These are phyloP conservation scores for Baeospora myosura DNA, from an alignment of 1,284 basidiomycete species.

Conservation along the genomic window DNA sequence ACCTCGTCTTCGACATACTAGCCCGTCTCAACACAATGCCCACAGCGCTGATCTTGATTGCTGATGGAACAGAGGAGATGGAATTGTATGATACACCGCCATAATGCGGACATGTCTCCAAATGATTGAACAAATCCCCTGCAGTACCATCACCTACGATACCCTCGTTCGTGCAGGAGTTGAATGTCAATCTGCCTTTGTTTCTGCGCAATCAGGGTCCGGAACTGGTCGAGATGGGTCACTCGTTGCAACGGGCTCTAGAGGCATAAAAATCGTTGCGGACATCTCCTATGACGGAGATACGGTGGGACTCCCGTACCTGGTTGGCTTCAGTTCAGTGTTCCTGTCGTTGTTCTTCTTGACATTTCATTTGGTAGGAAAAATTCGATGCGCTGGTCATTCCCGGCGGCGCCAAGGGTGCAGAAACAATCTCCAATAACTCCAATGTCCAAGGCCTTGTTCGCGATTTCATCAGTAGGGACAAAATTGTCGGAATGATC, in stretches of 20 bases:
- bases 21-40: conserved; percentile 35
- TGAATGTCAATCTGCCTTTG: conserved; percentile 55
- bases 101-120: background rate
- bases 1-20: no score
- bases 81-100: conserved; percentile 57
- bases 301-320: conserved; percentile 39
- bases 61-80: conserved; percentile 88
- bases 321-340: conserved; percentile 5
- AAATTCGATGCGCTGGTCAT: conserved; percentile 67
- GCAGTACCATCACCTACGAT: conserved; percentile 74
- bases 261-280: conserved; percentile 69
- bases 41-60: conserved; percentile 69
- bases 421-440: conserved; percentile 63
- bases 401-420: conserved; percentile 78
- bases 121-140: background rate
- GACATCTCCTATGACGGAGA: conserved; percentile 49
- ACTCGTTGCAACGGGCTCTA: conserved; percentile 55
- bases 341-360: background rate
- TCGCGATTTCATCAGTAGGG: conserved; percentile 47
- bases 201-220: conserved; percentile 28
- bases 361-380: conserved; percentile 19
- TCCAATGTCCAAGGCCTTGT: conserved; percentile 59
- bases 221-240: conserved; percentile 2
- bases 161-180: conserved; percentile 73
- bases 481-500: conserved; percentile 74